Evolutionary conservation across 768 basidiomycete genomes (phyloP), one percentile per base, ranked within the genome.

Genomic region (Chalciporus pseudorubinellus): DNA sequence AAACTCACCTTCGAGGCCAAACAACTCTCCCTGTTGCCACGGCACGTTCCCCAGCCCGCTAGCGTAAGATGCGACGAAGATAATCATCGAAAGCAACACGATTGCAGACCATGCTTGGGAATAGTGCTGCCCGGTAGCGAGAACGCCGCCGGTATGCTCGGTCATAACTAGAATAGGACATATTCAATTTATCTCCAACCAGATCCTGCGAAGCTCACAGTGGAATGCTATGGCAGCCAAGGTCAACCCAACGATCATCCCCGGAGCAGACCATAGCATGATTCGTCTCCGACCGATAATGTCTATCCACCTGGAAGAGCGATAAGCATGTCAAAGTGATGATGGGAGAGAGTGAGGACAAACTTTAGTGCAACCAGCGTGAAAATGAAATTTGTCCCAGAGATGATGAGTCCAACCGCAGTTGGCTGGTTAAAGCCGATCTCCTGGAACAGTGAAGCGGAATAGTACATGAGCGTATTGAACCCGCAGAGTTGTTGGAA

Each of bases 1-100:
- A n/a, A 13, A 64, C 42, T 7, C 38, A 81, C 83, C 82, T 75
- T 90, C 87, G 34, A 92, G 77, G 18, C 77, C 74, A 70, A 92
- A 92, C 11, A 93, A 76, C 63, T 92, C 90, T 39, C 88, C 89
- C 66, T 91, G 90, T 60, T 90, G 88, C 90, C 90, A 92, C 0
- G 90, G 90, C 2, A 90, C 82, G 59, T 89, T 88, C 1, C 89
- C 89, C 14, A 90, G 70, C 4, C 89, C 85, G 3, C 80, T 85
- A 0, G 88, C 91, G 61, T 92, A 93, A 10, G 85, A 85, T 1
- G 86, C 86, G 19, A 91, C 89, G 68, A 86, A 92, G 57, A 88
- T 63, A 57, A 93, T 82, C 87, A 92, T 92, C n/a, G 85, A 79
- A 6, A 85, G 53, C n/a, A 92, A 67, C 3, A 92, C 85, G 51